phyloP scores from a whole-genome alignment of 768 basidiomycete genomes.

The Boletus coccyginus region DNA sequence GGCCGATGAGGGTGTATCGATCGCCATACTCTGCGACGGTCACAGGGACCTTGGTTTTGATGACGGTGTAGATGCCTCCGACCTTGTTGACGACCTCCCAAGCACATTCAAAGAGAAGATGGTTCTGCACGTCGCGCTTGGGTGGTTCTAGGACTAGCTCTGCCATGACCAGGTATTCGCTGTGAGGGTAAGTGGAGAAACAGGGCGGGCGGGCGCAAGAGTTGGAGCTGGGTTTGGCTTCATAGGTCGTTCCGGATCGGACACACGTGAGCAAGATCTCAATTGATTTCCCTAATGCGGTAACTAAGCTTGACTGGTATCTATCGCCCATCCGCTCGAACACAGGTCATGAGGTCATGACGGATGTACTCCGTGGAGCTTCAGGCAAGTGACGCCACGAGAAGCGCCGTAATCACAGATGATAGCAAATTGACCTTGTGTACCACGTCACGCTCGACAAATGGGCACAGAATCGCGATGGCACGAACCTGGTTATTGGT shows the following conservation, averaged over 20 bases:
- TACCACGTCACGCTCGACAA: conserved; percentile 1
- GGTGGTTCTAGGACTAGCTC: conserved; percentile 19
- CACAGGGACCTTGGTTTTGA: conserved; percentile 99
- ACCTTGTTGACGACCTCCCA: conserved; percentile 99
- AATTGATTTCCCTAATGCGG: conserved; percentile 15
- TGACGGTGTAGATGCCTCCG: conserved; percentile 99
- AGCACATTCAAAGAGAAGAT: conserved; percentile 89
- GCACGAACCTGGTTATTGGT: conserved; percentile 77
- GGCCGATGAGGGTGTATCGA: conserved; percentile 94
- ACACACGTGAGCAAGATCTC: conserved; percentile 21
- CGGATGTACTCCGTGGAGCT: too few relatives aligned
- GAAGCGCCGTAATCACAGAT: conserved; percentile 36
- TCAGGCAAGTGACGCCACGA: conserved; percentile 36
- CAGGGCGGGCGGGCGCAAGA: background rate
- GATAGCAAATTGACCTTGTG: conserved; percentile 45
- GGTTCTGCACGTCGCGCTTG: conserved; percentile 72
- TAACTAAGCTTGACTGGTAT: conserved; percentile 12
- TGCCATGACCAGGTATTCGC: conserved; percentile 16
- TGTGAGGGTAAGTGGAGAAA: background rate
- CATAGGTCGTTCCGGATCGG: background rate
- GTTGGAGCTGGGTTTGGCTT: conserved; percentile 6
- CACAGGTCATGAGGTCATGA: too few relatives aligned
- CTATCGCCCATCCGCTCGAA: background rate
- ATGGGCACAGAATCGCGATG: background rate
- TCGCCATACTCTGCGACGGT: conserved; percentile 95